Percentiles rank a stretch among this genome's conserved stretches.
Conservation (phyloP, 2,329 filamentous ascomycete genomes). For the Stachybotrys chartarum region DNA sequence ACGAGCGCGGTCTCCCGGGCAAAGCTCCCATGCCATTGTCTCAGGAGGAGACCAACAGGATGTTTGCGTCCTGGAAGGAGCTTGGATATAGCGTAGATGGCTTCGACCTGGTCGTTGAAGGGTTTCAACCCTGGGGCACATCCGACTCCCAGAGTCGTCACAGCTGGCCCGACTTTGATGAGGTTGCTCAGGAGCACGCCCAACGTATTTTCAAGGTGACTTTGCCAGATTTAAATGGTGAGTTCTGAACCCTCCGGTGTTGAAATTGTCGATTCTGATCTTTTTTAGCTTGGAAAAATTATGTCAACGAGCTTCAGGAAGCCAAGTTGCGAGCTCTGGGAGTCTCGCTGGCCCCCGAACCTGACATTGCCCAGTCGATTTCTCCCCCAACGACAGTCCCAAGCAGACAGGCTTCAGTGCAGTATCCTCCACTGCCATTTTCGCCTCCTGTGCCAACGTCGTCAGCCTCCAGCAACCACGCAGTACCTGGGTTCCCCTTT, state of each 20-base stretch:
- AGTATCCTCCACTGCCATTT: conserved; percentile 70
- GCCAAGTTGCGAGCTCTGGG: conserved; percentile 89
- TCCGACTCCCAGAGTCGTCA: conserved; percentile 56
- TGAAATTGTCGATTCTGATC: conserved; percentile 4
- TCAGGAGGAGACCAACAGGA: conserved; percentile 48
- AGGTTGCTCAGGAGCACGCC: conserved; percentile 49
- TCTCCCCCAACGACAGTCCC: conserved; percentile 59
- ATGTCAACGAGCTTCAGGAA: conserved; percentile 77
- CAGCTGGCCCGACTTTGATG: conserved; percentile 58
- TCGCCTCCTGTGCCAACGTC: conserved; percentile 77
- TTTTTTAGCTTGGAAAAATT: conserved; percentile 57
- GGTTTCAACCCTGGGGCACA: conserved; percentile 26
- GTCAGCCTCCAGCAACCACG: conserved; percentile 66
- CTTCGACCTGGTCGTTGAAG: conserved; percentile 56
- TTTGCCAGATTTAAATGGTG: conserved; percentile 62
- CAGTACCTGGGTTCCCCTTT: conserved; percentile 47
- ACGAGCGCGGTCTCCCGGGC: conserved; percentile 53
- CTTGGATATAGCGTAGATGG: conserved; percentile 62
- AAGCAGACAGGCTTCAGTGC: conserved; percentile 63
- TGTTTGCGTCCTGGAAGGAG: conserved; percentile 60
- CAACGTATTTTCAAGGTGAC: conserved; percentile 51
- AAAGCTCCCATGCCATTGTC: conserved; percentile 47
- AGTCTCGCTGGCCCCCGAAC: conserved; percentile 73
- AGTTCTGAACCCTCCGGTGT: conserved; percentile 10
- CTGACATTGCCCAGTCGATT: conserved; percentile 49